These are phyloP conservation scores for Proliferodiscus dingleyae DNA, from an alignment of 2,329 filamentous ascomycete species.

Conservation along the genomic window DNA sequence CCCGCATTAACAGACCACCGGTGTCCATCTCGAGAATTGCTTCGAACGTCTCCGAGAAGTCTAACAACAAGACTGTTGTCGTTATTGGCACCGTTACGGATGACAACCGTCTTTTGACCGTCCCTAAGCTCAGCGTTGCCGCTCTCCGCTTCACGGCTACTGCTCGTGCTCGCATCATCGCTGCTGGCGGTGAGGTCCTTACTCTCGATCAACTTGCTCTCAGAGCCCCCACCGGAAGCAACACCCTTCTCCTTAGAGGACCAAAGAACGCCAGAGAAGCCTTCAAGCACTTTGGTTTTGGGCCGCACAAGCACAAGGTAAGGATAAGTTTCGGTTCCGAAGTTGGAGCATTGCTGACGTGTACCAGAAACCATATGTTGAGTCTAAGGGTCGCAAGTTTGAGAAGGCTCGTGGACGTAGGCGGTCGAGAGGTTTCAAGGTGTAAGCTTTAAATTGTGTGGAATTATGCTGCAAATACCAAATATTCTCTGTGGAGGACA, in stretches of 20 bases:
- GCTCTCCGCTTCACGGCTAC: constrained; percentile 96
- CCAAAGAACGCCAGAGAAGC: constrained; percentile 98
- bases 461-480: constrained; percentile 18
- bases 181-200: constrained; percentile 90
- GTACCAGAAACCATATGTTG: constrained; percentile 83
- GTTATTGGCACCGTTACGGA: constrained; percentile 95
- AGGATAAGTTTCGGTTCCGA: constrained; percentile 35
- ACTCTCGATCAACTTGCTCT: constrained; percentile 97
- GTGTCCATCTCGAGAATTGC: constrained; percentile 91
- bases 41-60: constrained; percentile 58
- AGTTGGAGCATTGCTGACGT: constrained; percentile 31
- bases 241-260: constrained; percentile 94
- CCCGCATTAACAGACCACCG: constrained; percentile 94
- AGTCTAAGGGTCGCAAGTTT: constrained; percentile 99
- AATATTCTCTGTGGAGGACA: constrained; percentile 14
- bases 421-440: constrained; percentile 99
- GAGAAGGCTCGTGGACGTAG: constrained; percentile 98
- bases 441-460: constrained; percentile 56
- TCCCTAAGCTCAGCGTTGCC: constrained; percentile 90
- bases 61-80: constrained; percentile 81
- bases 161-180: constrained; percentile 86
- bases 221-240: constrained; percentile 89
- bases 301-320: constrained; percentile 96
- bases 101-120: constrained; percentile 86
- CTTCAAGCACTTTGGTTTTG: constrained; percentile 98